These are phyloP conservation scores for Setaria viridis DNA, from an alignment of 202 grass and related monocot species.

Conservation along the genomic window DNA sequence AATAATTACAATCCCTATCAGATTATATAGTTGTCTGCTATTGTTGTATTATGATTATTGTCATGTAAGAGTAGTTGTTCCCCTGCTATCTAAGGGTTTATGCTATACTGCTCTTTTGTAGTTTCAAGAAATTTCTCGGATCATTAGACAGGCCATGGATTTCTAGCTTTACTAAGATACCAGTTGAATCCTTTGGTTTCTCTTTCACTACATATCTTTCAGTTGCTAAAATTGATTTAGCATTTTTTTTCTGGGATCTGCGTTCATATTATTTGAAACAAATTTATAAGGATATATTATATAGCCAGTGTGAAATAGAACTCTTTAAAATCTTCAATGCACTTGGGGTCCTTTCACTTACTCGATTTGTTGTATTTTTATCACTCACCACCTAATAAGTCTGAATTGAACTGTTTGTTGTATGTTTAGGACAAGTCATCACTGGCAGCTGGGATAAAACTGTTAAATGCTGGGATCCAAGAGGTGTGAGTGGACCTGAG, in stretches of 20 bases:
- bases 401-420: conserved; percentile 36
- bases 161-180: not conserved
- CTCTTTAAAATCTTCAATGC: not conserved
- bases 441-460: conserved; percentile 99
- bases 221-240: conserved; percentile 15
- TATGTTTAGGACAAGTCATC: conserved; percentile 83
- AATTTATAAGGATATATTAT: conserved; percentile 12
- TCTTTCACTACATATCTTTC: not conserved
- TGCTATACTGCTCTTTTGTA: not conserved
- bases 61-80: conserved; percentile 14
- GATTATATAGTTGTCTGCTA: not conserved
- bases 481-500: conserved; percentile 81
- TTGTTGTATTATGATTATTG: not conserved
- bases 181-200: not conserved
- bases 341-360: not conserved
- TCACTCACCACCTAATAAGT: not conserved
- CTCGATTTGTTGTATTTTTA: not conserved
- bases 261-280: conserved; percentile 13
- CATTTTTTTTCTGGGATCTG: conserved; percentile 12
- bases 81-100: not conserved
- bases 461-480: conserved; percentile 96
- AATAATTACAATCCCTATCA: conserved; percentile 4
- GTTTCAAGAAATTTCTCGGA: not conserved
- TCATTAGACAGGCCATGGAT: not conserved
- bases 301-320: not conserved